These are phyloP conservation scores for Porcisia hertigi DNA, from an alignment of 208 protist genomes.

Conservation along the genomic window DNA sequence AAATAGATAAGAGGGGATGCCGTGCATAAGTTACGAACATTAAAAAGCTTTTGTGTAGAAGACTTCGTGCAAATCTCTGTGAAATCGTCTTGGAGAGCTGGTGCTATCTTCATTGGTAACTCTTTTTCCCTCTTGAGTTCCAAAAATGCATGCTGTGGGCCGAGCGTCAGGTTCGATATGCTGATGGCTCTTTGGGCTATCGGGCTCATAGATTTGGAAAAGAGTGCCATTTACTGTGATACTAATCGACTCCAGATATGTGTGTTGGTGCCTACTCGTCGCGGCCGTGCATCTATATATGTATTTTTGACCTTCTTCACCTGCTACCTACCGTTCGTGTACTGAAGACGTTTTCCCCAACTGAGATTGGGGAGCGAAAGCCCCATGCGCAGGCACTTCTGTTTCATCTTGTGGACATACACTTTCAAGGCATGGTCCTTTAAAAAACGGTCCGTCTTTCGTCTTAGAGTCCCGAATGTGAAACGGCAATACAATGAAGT, in stretches of 20 bases:
- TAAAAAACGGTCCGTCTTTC: background rate
- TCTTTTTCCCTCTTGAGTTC: background rate
- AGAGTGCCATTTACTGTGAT: background rate
- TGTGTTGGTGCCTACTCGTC: background rate
- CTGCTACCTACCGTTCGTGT: background rate
- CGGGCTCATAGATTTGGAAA: background rate
- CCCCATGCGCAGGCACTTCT: background rate
- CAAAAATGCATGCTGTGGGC: background rate
- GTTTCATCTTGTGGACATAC: background rate
- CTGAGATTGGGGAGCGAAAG: background rate
- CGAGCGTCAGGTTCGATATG: background rate
- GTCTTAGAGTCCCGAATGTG: background rate
- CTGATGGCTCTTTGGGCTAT: no score
- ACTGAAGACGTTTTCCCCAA: background rate
- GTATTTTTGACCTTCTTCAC: background rate
- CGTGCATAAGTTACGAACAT: background rate
- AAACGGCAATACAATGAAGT: background rate
- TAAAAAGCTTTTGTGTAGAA: background rate
- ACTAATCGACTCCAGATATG: background rate
- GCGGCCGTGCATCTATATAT: no score
- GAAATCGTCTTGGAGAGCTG: background rate
- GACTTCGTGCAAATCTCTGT: background rate
- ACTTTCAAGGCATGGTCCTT: background rate
- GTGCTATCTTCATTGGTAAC: background rate
- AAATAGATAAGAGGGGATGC: background rate